Conservation (phyloP, 1,139 yeast genomes). For the Saccharomyces hybrid region DNA sequence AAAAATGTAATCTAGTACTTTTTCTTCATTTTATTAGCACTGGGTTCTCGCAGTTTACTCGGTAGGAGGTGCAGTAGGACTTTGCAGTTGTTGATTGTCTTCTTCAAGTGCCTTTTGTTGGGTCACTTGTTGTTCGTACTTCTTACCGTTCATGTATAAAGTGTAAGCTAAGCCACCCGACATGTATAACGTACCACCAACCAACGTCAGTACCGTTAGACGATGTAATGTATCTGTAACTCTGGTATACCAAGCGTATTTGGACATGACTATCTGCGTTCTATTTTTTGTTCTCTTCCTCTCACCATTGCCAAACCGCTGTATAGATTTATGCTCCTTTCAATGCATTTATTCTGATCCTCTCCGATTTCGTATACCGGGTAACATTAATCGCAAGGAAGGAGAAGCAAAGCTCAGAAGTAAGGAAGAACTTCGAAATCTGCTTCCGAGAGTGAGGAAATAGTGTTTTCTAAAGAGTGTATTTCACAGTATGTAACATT, state of each 20-base stretch:
- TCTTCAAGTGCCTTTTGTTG: slow-evolving; percentile 27
- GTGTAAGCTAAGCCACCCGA: slow-evolving; percentile 57
- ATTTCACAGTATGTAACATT: background rate
- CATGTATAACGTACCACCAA: slow-evolving; percentile 60
- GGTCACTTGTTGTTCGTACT: slow-evolving; percentile 38
- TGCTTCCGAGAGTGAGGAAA: background rate
- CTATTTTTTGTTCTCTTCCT: background rate
- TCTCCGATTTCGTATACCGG: background rate
- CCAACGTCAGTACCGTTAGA: slow-evolving; percentile 65
- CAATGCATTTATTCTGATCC: background rate
- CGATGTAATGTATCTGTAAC: slow-evolving; percentile 81
- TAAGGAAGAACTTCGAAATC: background rate
- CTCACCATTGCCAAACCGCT: background rate
- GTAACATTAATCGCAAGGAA: background rate
- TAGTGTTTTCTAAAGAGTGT: background rate
- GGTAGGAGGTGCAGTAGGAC: slow-evolving; percentile 8
- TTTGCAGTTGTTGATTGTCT: slow-evolving; percentile 9
- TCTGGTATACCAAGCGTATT: slow-evolving; percentile 64
- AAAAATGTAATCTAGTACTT: background rate
- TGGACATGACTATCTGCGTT: slow-evolving; percentile 33
- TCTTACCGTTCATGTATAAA: slow-evolving; percentile 50
- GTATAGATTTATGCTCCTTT: background rate
- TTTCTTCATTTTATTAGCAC: background rate
- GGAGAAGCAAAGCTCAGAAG: background rate
- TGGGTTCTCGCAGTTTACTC: slow-evolving; percentile 4